Evolutionary conservation across 1,284 basidiomycete genomes (phyloP).

Genomic region (Moesziomyces sp.): DNA sequence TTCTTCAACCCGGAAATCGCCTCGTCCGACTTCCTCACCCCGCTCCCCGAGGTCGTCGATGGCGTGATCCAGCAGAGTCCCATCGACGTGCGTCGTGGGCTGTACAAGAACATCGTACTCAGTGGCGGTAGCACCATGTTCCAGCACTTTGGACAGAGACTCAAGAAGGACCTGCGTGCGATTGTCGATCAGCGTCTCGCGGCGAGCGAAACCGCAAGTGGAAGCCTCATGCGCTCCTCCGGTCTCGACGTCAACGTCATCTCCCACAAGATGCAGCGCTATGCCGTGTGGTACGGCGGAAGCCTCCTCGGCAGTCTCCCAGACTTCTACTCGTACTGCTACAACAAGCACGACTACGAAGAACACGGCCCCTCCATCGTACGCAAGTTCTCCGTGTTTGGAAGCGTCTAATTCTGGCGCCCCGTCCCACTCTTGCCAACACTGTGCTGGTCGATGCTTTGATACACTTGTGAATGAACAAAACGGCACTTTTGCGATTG

Average conservation of each 20-base stretch:
- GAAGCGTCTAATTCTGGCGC: conserved; percentile 40
- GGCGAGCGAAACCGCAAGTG: conserved; percentile 79
- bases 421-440: neutral
- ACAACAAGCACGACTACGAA: conserved; percentile 96
- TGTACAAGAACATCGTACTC: conserved; percentile 97
- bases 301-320: conserved; percentile 78
- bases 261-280: conserved; percentile 95
- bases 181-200: conserved; percentile 91
- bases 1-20: conserved; percentile 99
- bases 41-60: conserved; percentile 95
- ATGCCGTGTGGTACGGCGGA: conserved; percentile 99
- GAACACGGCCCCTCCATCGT: conserved; percentile 92
- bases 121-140: conserved; percentile 98
- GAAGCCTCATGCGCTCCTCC: conserved; percentile 75
- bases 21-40: conserved; percentile 97
- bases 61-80: conserved; percentile 94
- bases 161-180: conserved; percentile 94
- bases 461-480: neutral
- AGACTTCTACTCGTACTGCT: conserved; percentile 96
- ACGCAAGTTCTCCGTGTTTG: conserved; percentile 62
- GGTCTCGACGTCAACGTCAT: conserved; percentile 78
- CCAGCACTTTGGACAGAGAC: conserved; percentile 93
- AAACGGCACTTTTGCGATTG: too few relatives aligned
- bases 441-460: too few relatives aligned
- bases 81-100: conserved; percentile 90